Evolutionary conservation across 1,284 basidiomycete genomes (phyloP).

Genomic region (Pholiota adiposa): DNA sequence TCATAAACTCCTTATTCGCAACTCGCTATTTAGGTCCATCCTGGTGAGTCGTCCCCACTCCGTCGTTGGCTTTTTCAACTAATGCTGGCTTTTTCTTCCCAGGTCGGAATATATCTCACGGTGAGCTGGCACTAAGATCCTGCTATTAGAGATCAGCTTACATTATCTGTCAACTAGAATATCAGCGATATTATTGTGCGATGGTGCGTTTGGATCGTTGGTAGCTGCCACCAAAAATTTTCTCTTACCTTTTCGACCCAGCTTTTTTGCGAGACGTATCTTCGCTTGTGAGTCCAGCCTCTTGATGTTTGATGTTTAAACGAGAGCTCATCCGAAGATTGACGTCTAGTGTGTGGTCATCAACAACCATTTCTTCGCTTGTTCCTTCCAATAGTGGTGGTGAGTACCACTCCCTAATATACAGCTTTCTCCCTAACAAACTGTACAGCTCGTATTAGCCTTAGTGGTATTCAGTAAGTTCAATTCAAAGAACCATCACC

Average conservation of each 20-base stretch:
- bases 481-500: background rate
- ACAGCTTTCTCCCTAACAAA: background rate
- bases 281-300: background rate
- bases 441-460: background rate
- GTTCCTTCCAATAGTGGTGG: conserved; percentile 3
- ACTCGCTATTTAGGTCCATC: conserved; percentile 5
- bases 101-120: conserved; percentile 20
- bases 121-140: conserved; percentile 2
- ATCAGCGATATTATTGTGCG: conserved; percentile 22
- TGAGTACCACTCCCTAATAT: background rate
- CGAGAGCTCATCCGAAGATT: background rate
- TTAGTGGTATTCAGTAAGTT: conserved; percentile 16
- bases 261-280: conserved; percentile 10
- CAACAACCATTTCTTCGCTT: background rate
- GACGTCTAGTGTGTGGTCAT: conserved; percentile 1
- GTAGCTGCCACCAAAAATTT: background rate
- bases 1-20: background rate
- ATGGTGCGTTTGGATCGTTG: conserved; percentile 2
- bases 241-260: background rate
- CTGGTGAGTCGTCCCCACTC: conserved; percentile 2
- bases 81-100: background rate
- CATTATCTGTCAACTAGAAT: conserved; percentile 2
- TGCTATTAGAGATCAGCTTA: background rate
- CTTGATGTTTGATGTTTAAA: background rate
- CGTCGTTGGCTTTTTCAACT: background rate